Evolutionary conservation across 495 filamentous ascomycete genomes (phyloP), one percentile per base, ranked within the genome.

Genomic region (Collariella sp.): DNA sequence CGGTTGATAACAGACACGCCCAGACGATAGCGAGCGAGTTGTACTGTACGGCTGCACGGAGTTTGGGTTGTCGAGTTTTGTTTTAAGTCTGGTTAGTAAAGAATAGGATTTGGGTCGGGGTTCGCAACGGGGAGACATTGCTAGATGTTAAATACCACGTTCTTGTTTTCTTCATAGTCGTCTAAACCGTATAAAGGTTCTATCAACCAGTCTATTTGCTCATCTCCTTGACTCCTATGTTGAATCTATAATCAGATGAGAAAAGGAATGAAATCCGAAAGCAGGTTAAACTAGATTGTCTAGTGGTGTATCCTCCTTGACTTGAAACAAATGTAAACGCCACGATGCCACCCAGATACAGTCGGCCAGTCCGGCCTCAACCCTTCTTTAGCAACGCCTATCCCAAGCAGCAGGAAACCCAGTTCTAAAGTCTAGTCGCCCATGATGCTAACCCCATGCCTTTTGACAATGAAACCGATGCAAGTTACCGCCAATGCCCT

Each of bases 31-130:
- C 36, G 38, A 41, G 19, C 23, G 48, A 13, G 35, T 18, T 41
- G 48, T 50, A 50, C 11, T 18, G 48, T 50, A 38, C 46, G 31
- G 48, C 38, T 43, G 39, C 26, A 50, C 40, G 49, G 49, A 52
- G 49, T 52, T 52, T 24, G 26, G 49, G 38, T 2, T 43, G 38
- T 38, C n/a, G 12, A 1, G 39, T 34, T 23, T n/a, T 39, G 9
- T 12, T 19, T 26, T 48, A 12, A 11, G 43, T 45, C 22, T 18
- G 18, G 44, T 38, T 12, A 35, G n/a, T 5, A 31, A 35, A 29
- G 24, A 18, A 2, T 45, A 22, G 42, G 24, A 43, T 31, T n/a
- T n/a, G 35, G 35, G 11, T 38, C 11, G 3, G 35, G 35, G 15
- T 38, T 3, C 35, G 35, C 5, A 38, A 38, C 35, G 35, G 35